A percentile compares a stretch with the other conserved stretches of the same genome.
phyloP scores from a whole-genome alignment of 495 filamentous ascomycete species.

The Glonium stellatum region DNA sequence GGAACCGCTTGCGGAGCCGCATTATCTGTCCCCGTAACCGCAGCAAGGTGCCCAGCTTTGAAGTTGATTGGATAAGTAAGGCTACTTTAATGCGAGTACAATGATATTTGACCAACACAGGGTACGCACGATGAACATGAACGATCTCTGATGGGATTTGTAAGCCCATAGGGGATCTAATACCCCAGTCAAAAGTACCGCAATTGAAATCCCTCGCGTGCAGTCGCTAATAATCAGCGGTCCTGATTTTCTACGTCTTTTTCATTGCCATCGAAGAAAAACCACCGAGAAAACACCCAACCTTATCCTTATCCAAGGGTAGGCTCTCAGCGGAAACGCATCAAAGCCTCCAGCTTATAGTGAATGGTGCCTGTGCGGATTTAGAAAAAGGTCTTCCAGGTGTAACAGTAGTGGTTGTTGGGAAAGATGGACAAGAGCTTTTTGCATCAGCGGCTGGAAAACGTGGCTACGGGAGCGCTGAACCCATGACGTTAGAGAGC shows the following conservation, averaged over 20 bases:
- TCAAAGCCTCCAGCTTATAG: constrained; percentile 21
- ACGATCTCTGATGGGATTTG: too few species aligned
- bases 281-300: too few species aligned
- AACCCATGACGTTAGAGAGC: constrained; percentile 46
- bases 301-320: background rate
- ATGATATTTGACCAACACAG: too few species aligned
- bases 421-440: constrained; percentile 43
- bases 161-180: too few species aligned
- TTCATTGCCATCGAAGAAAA: background rate
- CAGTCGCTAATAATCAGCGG: too few species aligned
- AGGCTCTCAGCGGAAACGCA: constrained; percentile 11
- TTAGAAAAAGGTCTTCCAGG: constrained; percentile 41
- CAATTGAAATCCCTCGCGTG: too few species aligned
- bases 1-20: background rate
- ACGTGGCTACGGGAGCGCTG: constrained; percentile 34
- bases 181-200: too few species aligned
- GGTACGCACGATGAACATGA: too few species aligned
- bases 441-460: constrained; percentile 45
- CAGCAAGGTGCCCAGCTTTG: background rate
- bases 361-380: constrained; percentile 40
- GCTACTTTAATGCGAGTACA: too few species aligned
- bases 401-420: constrained; percentile 42
- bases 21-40: background rate
- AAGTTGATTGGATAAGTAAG: background rate
- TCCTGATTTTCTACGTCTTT: background rate